Evolutionary conservation across 768 basidiomycete genomes (phyloP), one percentile per base, ranked within the genome.

Genomic region (Chlorophyllum brunneum): DNA sequence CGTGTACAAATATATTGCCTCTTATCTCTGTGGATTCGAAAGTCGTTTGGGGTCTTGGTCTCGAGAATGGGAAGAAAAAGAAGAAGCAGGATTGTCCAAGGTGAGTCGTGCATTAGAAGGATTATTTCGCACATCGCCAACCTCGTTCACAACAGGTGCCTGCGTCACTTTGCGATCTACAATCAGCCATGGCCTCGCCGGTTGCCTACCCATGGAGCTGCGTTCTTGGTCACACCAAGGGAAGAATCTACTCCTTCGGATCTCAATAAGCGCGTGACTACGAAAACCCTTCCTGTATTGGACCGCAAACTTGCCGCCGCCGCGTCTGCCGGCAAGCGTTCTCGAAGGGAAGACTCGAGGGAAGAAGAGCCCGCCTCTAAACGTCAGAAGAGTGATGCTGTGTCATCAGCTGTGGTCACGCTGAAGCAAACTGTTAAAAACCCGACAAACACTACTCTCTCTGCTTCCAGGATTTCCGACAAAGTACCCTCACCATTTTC

Each of bases 141-240:
- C 41, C 39, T 24, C 37, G 18, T 44, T 47, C n/a, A 16, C 49
- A 26, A 42, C 38, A 90, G 88, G 54, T 92, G 89, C 64, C 75
- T 91, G 67, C 85, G 89, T 16, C 89, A 92, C 65, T 79, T 74
- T 59, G 88, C 85, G 9, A 92, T 92, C 52, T 92, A 91, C 66
- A 76, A 75, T 1, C 72, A 77, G 48, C 66, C 77, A 2, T 92
- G 89, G 89, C 89, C 89, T 18, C 71, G 74, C 43, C 85, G 89
- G 48, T 61, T 80, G 13, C 70, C 78, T 33, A 68, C 74, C 30
- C 77, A 77, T 42, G 78, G 80, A 13, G 61, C 68, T 4, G 59
- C 71, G 31, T 72, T 73, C 56, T 64, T 70, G 2, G 66, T 70
- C n/a, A 78, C 77, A 15, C 77, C 80, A 42, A 73, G 77, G 16